Percentiles rank a stretch among this genome's conserved stretches.
These are phyloP conservation scores for Lathyrus aphaca DNA, from an alignment of 306 rosid genomes.

Conservation along the genomic window DNA sequence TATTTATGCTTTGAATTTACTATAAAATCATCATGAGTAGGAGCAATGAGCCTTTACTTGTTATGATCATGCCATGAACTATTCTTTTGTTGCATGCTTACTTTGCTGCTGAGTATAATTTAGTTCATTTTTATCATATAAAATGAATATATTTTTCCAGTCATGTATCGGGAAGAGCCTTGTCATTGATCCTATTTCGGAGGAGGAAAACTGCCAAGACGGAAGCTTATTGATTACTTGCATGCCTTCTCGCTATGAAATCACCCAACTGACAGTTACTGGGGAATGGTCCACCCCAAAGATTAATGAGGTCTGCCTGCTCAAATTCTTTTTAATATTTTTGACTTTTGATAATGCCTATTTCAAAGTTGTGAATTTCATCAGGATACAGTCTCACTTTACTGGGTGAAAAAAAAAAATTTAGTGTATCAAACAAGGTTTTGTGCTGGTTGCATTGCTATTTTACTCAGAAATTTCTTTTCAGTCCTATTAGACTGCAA, in stretches of 20 bases:
- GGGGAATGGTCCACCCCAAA: conserved; percentile 91
- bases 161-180: conserved; percentile 82
- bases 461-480: background rate
- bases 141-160: conserved; percentile 43
- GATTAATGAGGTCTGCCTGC: conserved; percentile 48
- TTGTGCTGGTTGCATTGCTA: background rate
- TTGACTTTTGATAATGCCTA: background rate
- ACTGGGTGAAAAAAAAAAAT: background rate
- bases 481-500: background rate
- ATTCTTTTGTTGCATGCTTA: background rate
- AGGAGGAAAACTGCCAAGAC: conserved; percentile 94
- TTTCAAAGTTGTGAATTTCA: conserved; percentile 9
- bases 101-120: conserved; percentile 33
- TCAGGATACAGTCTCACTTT: background rate
- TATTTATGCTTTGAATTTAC: too few relatives aligned
- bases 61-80: conserved; percentile 18
- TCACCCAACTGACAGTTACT: conserved; percentile 85
- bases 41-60: conserved; percentile 17
- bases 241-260: conserved; percentile 93
- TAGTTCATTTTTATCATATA: conserved; percentile 22
- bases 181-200: conserved; percentile 76
- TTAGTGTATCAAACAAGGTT: background rate
- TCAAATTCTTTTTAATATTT: background rate
- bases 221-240: conserved; percentile 85
- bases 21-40: background rate